Base-by-base conservation (phyloP, 108 stramenopile genomes). In the Cyclotella cryptica region DNA sequence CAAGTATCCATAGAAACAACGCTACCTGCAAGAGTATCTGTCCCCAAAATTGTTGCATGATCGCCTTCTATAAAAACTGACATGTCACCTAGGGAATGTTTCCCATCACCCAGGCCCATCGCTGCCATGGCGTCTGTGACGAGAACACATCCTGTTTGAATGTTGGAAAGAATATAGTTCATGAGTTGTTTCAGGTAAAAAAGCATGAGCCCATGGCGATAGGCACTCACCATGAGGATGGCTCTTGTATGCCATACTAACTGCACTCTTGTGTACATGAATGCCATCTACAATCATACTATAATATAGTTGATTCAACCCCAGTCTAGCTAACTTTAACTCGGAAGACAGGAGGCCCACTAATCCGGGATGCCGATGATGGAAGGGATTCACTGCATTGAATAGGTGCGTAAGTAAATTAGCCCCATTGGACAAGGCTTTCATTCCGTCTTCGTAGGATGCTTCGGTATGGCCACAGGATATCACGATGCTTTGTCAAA, bases 111-210 rank as follows among this genome's bases (percentile, higher is more conserved):
- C 8, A 87, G 72, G 12, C 88, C 88, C 86, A 87, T 86, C 13
- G 86, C 88, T 21, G 78, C 51, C 86, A 89, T 89, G 21, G 84
- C 84, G 65, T 89, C 88, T 6, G 88, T 89, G n/a, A 89, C 84
- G 15, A 89, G 69, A 6, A 87, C 82, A 47, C 74, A 83, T 42
- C 69, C 67, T 52, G 47, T 9, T 15, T 9, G 54, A 9, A 45
- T 10, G 15, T 44, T 45, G 41, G 10, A 14, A 42, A 41, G 7
- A 6, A n/a, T 42, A 7, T 13, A n/a, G 24, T 14, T 12, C 10
- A 28, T 30, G 29, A 62, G 61, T 17, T 62, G 61, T 15, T 35
- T 55, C 29, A 11, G 10, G 19, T 35, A 28, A 30, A 61, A 30
- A 28, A 30, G 19, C 26, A 29, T 29, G 19, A 17, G 11, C n/a